Evolutionary conservation across 805 yeast species (phyloP).

Genomic region (Candida hungchunana): DNA sequence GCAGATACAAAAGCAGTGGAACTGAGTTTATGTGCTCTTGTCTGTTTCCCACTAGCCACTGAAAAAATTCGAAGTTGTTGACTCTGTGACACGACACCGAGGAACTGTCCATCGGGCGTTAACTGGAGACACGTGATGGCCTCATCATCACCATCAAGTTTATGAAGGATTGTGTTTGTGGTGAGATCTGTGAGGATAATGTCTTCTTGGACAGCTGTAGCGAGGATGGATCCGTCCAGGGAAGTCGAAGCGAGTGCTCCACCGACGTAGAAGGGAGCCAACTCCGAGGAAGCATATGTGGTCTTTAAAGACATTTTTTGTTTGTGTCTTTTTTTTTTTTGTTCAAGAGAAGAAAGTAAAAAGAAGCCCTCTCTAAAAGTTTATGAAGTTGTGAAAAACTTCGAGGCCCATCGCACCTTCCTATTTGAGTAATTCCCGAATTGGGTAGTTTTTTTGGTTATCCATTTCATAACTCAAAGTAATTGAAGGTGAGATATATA

Average conservation of each 20-base stretch:
- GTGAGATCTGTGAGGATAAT: conserved; percentile 62
- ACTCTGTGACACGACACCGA: conserved; percentile 78
- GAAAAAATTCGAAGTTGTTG: conserved; percentile 70
- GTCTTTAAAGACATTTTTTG: conserved; percentile 18
- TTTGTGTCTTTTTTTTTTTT: too few relatives aligned
- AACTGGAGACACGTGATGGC: conserved; percentile 73
- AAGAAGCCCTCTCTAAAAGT: too few relatives aligned
- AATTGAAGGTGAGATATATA: too few relatives aligned
- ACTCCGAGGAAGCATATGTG: conserved; percentile 34
- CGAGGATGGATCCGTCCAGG: conserved; percentile 56
- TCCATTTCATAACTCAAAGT: too few relatives aligned
- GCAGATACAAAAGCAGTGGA: conserved; percentile 81
- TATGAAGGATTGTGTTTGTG: conserved; percentile 53
- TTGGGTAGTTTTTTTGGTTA: too few relatives aligned
- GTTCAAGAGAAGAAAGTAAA: too few relatives aligned
- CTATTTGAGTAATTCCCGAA: too few relatives aligned
- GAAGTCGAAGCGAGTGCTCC: conserved; percentile 72
- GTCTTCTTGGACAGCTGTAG: conserved; percentile 78
- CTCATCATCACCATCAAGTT: conserved; percentile 78
- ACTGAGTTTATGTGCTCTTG: conserved; percentile 53
- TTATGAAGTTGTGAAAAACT: too few relatives aligned
- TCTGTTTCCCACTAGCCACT: conserved; percentile 32
- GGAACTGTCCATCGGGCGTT: conserved; percentile 66
- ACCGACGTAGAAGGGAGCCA: conserved; percentile 85
- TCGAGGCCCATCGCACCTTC: too few relatives aligned